Percentiles rank a stretch among this genome's conserved stretches.
phyloP scores from a whole-genome alignment of 2,329 filamentous ascomycete species.

The Dissoconium aciculare region DNA sequence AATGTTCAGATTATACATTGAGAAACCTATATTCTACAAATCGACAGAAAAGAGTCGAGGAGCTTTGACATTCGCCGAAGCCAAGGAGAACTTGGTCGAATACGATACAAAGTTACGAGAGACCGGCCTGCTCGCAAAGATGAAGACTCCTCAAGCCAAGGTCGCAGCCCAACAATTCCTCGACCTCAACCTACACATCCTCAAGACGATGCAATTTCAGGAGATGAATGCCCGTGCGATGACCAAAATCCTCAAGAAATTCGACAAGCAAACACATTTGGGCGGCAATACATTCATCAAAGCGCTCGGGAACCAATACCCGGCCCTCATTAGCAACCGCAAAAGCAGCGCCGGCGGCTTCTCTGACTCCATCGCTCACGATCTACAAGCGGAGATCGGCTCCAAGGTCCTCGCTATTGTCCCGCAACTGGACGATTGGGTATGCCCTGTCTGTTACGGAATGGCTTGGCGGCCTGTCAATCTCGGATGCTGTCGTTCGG shows the following conservation, averaged over 20 bases:
- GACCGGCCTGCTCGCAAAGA: constrained; percentile 42
- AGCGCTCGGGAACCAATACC: constrained; percentile 16
- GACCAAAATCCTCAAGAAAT: constrained; percentile 79
- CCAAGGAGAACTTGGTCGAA: constrained; percentile 51
- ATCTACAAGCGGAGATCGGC: constrained; percentile 60
- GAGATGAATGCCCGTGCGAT: constrained; percentile 69
- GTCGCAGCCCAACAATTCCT: constrained; percentile 54
- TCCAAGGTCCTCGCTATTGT: constrained; percentile 57
- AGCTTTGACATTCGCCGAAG: constrained; percentile 48
- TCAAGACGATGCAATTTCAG: constrained; percentile 70
- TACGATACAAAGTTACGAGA: constrained; percentile 55
- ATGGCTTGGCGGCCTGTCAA: constrained; percentile 73
- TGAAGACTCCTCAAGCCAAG: constrained; percentile 52
- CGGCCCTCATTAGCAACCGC: constrained; percentile 23
- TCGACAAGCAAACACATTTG: constrained; percentile 70
- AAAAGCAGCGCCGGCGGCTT: constrained; percentile 48
- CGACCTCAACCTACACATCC: constrained; percentile 55
- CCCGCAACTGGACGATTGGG: constrained; percentile 71
- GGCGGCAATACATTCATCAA: constrained; percentile 30
- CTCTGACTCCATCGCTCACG: constrained; percentile 54
- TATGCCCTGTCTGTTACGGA: constrained; percentile 64
- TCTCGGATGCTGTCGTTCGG: constrained; percentile 52
- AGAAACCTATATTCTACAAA: constrained; percentile 70
- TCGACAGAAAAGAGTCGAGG: constrained; percentile 58
- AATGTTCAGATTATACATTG: constrained; percentile 68